Base-by-base conservation (phyloP, 2,329 filamentous ascomycete species). In the Calonectria hawksworthii region DNA sequence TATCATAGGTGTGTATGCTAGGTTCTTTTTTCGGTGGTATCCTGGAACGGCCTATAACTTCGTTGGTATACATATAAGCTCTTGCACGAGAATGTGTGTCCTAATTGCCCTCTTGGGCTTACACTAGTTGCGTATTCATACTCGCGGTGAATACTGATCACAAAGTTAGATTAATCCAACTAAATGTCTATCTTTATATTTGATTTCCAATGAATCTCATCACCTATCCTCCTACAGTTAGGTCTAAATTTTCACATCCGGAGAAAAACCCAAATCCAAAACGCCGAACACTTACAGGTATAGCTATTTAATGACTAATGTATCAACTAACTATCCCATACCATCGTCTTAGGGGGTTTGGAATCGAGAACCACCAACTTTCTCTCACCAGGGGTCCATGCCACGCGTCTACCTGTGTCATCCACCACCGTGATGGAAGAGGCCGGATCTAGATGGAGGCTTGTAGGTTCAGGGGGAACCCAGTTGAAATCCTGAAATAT, bases 401-500 rank as follows among this genome's bases (percentile, higher is more conserved):
- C 68, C 4, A 81, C 61, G 47, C 77, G 79, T 63, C 79, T 73
- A 16, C 80, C 80, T n/a, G 72, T 61, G 23, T 81, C 77, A 18
- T 81, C 80, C 16, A 81, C 70, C 6, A 80, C 68, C 5, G 72
- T 74, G 26, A 80, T 41, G 41, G 77, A 38, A 23, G 76, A 71
- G 1, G 69, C 72, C 1, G 74, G 75, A 38, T 81, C 79, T 28
- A 77, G 32, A 2, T 69, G 71, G 6, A 77, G 69, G 13, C 30
- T 72, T n/a, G 18, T 75, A 4, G 75, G 77, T 13, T 67, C 65
- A 30, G 54, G 68, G 9, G 78, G 84, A 7, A 82, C 80, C 88
- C 88, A 90, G 5, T 80, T 79, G 3, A 84, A 83, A 67, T 90
- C 87, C 36, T 86, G 83, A 26, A 89, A 84, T 28, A 91, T 78